Evolutionary conservation across 1,284 basidiomycete species (phyloP).

Genomic region (Boletus calvinii): DNA sequence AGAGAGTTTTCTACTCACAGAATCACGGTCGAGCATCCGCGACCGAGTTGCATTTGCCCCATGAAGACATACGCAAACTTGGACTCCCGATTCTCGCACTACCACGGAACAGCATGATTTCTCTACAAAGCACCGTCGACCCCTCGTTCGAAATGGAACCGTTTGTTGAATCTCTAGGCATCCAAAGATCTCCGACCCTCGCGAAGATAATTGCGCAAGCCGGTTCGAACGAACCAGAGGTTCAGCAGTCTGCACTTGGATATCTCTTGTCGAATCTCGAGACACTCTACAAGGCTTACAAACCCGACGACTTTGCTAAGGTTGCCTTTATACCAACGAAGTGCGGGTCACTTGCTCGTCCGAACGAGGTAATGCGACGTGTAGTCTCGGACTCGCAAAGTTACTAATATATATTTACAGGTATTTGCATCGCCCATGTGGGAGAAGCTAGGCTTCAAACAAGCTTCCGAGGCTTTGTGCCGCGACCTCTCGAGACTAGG

Average conservation of each 20-base stretch:
- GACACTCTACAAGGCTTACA: slow-evolving; percentile 16
- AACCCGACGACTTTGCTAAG: slow-evolving; percentile 15
- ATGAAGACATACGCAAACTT: slow-evolving; percentile 10
- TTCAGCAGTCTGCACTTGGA: slow-evolving; percentile 14
- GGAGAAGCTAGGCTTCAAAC: slow-evolving; percentile 27
- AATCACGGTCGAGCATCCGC: slow-evolving; percentile 7
- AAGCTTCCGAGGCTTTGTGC: neutral
- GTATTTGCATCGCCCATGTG: slow-evolving; percentile 22
- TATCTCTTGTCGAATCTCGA: slow-evolving; percentile 24
- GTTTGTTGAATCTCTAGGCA: slow-evolving; percentile 15
- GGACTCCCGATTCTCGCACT: slow-evolving; percentile 23
- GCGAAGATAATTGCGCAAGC: slow-evolving; percentile 22
- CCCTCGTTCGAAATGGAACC: neutral
- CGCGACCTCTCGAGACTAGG: slow-evolving; percentile 16
- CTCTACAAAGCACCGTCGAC: neutral
- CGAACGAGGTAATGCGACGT: slow-evolving; percentile 11
- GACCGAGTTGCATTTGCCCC: slow-evolving; percentile 18
- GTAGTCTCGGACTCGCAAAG: neutral
- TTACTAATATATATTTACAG: slow-evolving; percentile 9
- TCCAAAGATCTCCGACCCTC: slow-evolving; percentile 18
- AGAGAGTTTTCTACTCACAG: slow-evolving; percentile 13
- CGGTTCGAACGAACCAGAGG: neutral
- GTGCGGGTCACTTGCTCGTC: slow-evolving; percentile 1
- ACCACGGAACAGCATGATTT: neutral
- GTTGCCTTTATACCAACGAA: slow-evolving; percentile 24